Conservation (phyloP, 495 filamentous ascomycete species). For the Oleoguttula mirabilis region DNA sequence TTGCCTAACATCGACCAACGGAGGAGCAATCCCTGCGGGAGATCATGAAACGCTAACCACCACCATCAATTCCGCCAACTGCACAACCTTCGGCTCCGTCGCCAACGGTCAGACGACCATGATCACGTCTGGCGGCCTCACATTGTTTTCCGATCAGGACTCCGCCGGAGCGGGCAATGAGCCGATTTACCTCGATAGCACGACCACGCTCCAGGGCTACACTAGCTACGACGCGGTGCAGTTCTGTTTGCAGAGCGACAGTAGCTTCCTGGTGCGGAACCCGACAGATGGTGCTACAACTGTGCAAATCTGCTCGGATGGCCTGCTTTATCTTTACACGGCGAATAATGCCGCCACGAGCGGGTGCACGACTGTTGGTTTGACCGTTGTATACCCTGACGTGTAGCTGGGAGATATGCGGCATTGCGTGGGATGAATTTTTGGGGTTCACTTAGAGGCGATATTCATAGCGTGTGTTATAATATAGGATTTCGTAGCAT, state of each 20-base stretch:
- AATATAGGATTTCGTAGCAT: too few species aligned
- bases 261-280: conserved; percentile 7
- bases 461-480: too few species aligned
- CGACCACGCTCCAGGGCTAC: neutral
- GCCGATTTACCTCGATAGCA: conserved; percentile 8
- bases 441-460: too few species aligned
- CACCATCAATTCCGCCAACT: neutral
- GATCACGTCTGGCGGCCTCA: neutral
- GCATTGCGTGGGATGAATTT: too few species aligned
- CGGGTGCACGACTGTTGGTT: too few species aligned
- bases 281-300: neutral
- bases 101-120: conserved; percentile 5
- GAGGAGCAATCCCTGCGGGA: too few species aligned
- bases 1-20: neutral
- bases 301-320: conserved; percentile 3
- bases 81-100: conserved; percentile 1
- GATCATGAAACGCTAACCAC: conserved; percentile 4
- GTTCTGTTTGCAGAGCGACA: conserved; percentile 9
- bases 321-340: neutral
- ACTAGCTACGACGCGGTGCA: conserved; percentile 4
- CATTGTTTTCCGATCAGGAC: conserved; percentile 7
- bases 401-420: too few species aligned
- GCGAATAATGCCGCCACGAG: conserved; percentile 4
- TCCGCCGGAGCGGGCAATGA: neutral
- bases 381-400: too few species aligned